Percentiles rank a stretch among this genome's conserved stretches.
phyloP scores from a whole-genome alignment of 2,329 filamentous ascomycete species.

The Scopulariopsis brevicaulis region DNA sequence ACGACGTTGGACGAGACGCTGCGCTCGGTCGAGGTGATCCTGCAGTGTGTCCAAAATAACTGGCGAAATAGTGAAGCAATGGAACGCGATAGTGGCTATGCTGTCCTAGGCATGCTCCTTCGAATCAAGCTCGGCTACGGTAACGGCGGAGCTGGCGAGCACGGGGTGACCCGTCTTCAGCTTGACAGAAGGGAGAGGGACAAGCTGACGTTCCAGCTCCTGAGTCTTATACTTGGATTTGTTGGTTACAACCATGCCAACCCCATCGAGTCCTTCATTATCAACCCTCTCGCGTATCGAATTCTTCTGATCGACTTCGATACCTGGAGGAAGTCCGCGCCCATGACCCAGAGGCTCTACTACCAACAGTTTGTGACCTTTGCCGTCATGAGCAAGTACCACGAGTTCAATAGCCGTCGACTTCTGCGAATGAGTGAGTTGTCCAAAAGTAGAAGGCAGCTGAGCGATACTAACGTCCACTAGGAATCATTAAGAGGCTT shows the following conservation, averaged over 20 bases:
- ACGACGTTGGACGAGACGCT: constrained; percentile 58
- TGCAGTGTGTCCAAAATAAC: constrained; percentile 76
- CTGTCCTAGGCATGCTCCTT: constrained; percentile 72
- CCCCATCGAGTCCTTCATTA: constrained; percentile 81
- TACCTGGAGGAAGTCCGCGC: constrained; percentile 74
- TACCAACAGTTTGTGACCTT: constrained; percentile 89
- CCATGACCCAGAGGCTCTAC: constrained; percentile 74
- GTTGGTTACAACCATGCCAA: constrained; percentile 76
- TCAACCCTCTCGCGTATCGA: constrained; percentile 90
- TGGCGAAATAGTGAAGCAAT: constrained; percentile 98
- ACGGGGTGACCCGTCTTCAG: constrained; percentile 20
- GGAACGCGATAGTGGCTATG: constrained; percentile 91
- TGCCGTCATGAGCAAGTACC: constrained; percentile 79
- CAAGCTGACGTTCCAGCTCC: constrained; percentile 47
- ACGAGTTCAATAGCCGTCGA: constrained; percentile 82
- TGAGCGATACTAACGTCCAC: constrained; percentile 2
- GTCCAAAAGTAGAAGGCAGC: neutral
- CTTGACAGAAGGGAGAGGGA: constrained; percentile 43
- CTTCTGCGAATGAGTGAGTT: constrained; percentile 78
- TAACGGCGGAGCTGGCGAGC: neutral
- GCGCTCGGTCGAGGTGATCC: constrained; percentile 70
- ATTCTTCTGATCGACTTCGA: constrained; percentile 87
- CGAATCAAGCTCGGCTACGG: constrained; percentile 62
- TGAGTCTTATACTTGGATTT: constrained; percentile 72
- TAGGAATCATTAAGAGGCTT: constrained; percentile 80